phyloP scores from a whole-genome alignment of 306 rosid species.

The Trifolium subterraneum region DNA sequence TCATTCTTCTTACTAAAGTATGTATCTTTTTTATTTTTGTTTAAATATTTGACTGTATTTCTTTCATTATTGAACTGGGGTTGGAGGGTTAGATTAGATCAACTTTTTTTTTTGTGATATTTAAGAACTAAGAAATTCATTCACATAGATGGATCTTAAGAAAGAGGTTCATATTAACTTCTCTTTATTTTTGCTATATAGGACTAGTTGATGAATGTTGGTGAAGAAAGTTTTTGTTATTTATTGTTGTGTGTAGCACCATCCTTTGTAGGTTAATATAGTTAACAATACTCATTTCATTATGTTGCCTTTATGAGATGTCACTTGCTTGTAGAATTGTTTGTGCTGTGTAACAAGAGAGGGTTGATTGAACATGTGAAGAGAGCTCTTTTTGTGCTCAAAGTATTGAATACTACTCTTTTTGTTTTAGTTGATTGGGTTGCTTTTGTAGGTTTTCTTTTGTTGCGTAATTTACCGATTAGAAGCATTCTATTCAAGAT shows the following conservation, averaged over 20 bases:
- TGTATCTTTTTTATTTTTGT: constrained; percentile 5
- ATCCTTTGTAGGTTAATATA: neutral
- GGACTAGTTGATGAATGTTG: neutral
- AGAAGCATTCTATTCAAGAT: constrained; percentile 8
- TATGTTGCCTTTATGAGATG: constrained; percentile 17
- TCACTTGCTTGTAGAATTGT: constrained; percentile 23
- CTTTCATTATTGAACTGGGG: neutral
- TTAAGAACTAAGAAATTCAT: neutral
- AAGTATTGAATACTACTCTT: neutral
- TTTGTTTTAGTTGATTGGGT: neutral
- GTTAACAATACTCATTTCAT: neutral
- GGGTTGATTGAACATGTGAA: constrained; percentile 13
- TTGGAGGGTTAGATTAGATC: neutral
- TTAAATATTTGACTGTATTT: neutral
- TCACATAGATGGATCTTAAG: constrained; percentile 16
- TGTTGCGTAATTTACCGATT: neutral
- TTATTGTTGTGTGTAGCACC: neutral
- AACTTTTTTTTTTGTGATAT: neutral
- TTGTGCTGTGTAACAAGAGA: neutral
- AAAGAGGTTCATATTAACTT: neutral
- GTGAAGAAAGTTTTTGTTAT: neutral
- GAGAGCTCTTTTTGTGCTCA: neutral
- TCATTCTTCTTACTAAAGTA: neutral
- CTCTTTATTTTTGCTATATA: constrained; percentile 19
- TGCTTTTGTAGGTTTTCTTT: neutral